phyloP scores from a whole-genome alignment of 2,329 filamentous ascomycete species.

The Pyrenophora graminea region DNA sequence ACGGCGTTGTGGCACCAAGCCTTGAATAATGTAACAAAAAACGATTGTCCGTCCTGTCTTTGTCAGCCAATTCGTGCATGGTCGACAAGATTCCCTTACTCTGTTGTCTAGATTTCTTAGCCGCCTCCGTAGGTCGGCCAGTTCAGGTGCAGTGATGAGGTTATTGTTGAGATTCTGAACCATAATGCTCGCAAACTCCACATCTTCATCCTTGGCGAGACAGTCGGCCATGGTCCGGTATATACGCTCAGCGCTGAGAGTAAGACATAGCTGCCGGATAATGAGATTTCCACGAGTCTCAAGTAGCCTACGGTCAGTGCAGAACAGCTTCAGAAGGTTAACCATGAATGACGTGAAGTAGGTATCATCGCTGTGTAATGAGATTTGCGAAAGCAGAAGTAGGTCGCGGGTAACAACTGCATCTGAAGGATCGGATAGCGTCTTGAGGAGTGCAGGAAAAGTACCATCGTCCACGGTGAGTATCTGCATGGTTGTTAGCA shows the following conservation, averaged over 20 bases:
- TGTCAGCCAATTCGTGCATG: no score
- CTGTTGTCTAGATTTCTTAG: conserved; percentile 86
- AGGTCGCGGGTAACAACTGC: conserved; percentile 94
- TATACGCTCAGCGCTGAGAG: conserved; percentile 89
- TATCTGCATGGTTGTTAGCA: conserved; percentile 39
- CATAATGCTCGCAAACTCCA: conserved; percentile 99
- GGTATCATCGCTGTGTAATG: conserved; percentile 91
- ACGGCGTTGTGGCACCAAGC: conserved; percentile 99
- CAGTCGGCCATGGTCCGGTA: conserved; percentile 95
- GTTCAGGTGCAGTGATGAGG: conserved; percentile 92
- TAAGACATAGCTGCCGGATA: conserved; percentile 91
- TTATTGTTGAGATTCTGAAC: conserved; percentile 99
- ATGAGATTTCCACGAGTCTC: conserved; percentile 95
- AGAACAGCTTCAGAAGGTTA: conserved; percentile 91
- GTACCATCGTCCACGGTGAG: conserved; percentile 96
- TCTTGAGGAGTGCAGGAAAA: conserved; percentile 94
- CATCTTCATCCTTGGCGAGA: conserved; percentile 95
- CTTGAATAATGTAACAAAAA: conserved; percentile 91
- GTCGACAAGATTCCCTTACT: no score
- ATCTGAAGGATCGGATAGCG: conserved; percentile 91
- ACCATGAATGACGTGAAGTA: conserved; percentile 99
- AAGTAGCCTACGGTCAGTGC: conserved; percentile 85
- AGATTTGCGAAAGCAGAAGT: conserved; percentile 92
- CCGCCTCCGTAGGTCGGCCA: conserved; percentile 86
- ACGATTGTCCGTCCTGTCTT: conserved; percentile 80